Base-by-base conservation (phyloP, 148 eudicot genomes). In the Rhododendron molle region DNA sequence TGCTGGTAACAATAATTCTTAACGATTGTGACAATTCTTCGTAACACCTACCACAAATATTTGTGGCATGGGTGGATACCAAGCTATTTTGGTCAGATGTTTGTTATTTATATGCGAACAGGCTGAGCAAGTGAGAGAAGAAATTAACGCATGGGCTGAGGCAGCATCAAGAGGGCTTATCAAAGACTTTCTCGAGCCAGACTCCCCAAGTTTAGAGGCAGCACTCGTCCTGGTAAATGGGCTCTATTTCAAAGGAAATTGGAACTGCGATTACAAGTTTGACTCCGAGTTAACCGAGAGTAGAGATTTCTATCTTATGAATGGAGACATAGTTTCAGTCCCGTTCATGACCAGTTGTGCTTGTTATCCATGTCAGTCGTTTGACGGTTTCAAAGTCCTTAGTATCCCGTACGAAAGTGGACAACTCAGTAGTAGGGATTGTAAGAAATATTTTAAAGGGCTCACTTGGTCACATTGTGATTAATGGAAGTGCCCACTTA, bases 81-180 rank as follows among this genome's bases (percentile, higher is more conserved):
- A 32, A 20, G 2, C 2, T 18, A 49, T 49, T 47, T 47, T 47
- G 50, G 5, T 50, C 2, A 52, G 56, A 52, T 14, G 56, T 13
- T 15, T 52, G 18, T 52, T 52, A 52, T 16, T 14, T 5, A 14
- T 18, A 3, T 62, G 30, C 7, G n/a, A 62, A 62, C 76, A 73
- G 78, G 44, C 78, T 56, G 23, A 56, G 6, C 62, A 56, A 56
- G 21, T 56, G 23, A 56, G 62, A 56, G 62, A 16, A 21, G 87
- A 88, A 36, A 82, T 82, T 28, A 85, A 85, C 36, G 13, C 20
- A 38, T 88, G 89, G 89, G 87, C 54, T 16, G 60, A 76, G 34
- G 14, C 74, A 0, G 28, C 69, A 82, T 26, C 87, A 12, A 88
- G 77, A 6, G 87, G 89, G 1, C 36, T 85, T 7, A 85, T 88